phyloP scores from a whole-genome alignment of 176 grass and related monocot species.

The Bothriochloa decipiens region DNA sequence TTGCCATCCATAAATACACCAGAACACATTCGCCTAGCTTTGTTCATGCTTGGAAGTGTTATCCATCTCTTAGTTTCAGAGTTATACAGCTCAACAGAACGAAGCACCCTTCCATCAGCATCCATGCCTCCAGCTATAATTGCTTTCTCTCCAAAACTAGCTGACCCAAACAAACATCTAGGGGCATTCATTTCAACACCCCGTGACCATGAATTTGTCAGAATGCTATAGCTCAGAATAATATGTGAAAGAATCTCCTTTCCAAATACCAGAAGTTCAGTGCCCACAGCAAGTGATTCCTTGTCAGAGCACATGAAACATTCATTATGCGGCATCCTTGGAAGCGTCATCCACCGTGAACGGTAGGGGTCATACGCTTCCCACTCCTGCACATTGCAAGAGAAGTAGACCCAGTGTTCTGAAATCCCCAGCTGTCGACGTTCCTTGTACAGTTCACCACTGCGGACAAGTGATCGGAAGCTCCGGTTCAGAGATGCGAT shows the following conservation, averaged over 20 bases:
- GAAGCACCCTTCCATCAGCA: constrained; percentile 58
- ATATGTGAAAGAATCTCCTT: constrained; percentile 75
- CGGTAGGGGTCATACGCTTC: constrained; percentile 89
- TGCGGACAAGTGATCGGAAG: constrained; percentile 70
- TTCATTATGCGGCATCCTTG: constrained; percentile 89
- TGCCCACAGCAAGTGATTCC: constrained; percentile 91
- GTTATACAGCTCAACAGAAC: constrained; percentile 86
- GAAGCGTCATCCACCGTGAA: constrained; percentile 81
- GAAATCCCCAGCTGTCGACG: constrained; percentile 67
- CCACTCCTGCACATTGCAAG: constrained; percentile 89
- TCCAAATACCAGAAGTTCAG: constrained; percentile 94
- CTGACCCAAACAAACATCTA: constrained; percentile 95
- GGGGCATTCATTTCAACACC: constrained; percentile 89
- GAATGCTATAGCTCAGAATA: constrained; percentile 89
- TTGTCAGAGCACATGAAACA: constrained; percentile 94
- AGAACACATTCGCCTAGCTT: constrained; percentile 86
- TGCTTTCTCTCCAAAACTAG: constrained; percentile 86
- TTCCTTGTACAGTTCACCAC: constrained; percentile 75
- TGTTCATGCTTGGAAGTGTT: constrained; percentile 85
- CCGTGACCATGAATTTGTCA: constrained; percentile 86
- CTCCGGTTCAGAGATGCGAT: constrained; percentile 69
- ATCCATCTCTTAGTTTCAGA: constrained; percentile 76
- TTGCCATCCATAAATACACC: constrained; percentile 92
- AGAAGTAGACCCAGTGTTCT: constrained; percentile 99
- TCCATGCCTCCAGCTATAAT: constrained; percentile 90